Percentiles rank a stretch among this genome's conserved stretches.
These are phyloP conservation scores for Microbotryomycetes sp. DNA, from an alignment of 1,284 basidiomycete species.

Conservation along the genomic window DNA sequence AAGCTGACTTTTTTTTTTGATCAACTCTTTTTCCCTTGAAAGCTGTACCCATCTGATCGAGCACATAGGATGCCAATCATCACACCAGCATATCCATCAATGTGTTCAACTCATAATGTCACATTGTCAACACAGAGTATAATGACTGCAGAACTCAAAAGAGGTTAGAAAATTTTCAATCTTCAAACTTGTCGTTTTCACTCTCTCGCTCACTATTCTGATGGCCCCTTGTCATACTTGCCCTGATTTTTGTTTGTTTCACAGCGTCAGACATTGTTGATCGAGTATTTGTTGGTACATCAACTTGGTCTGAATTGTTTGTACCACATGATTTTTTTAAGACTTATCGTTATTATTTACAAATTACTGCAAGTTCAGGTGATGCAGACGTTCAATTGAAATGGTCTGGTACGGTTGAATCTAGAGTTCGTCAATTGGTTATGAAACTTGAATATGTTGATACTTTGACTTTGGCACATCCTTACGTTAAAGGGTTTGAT, in stretches of 20 bases:
- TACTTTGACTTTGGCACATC: slow-evolving; percentile 83
- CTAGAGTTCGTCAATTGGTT: slow-evolving; percentile 86
- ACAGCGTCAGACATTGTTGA: slow-evolving; percentile 87
- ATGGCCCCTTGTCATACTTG: neutral
- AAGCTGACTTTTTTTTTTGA: neutral
- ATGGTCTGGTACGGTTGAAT: slow-evolving; percentile 98
- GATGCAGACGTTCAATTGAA: slow-evolving; percentile 81
- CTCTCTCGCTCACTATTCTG: neutral
- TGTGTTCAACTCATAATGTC: slow-evolving; percentile 99
- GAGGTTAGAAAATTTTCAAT: slow-evolving; percentile 52
- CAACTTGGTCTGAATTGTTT: slow-evolving; percentile 89
- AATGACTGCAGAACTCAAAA: slow-evolving; percentile 92
- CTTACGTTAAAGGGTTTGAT: slow-evolving; percentile 90
- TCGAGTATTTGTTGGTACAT: slow-evolving; percentile 74
- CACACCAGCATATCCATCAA: slow-evolving; percentile 98
- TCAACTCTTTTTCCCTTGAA: neutral
- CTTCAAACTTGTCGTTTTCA: neutral
- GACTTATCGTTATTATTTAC: slow-evolving; percentile 96
- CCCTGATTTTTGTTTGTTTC: slow-evolving; percentile 12
- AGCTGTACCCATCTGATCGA: slow-evolving; percentile 88
- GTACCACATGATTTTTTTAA: slow-evolving; percentile 93
- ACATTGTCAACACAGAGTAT: slow-evolving; percentile 92
- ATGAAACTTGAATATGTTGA: slow-evolving; percentile 97
- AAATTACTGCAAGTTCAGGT: slow-evolving; percentile 85
- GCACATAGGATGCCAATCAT: slow-evolving; percentile 99